Base-by-base conservation (phyloP, 495 filamentous ascomycete species). In the Neurospora sublineolata region DNA sequence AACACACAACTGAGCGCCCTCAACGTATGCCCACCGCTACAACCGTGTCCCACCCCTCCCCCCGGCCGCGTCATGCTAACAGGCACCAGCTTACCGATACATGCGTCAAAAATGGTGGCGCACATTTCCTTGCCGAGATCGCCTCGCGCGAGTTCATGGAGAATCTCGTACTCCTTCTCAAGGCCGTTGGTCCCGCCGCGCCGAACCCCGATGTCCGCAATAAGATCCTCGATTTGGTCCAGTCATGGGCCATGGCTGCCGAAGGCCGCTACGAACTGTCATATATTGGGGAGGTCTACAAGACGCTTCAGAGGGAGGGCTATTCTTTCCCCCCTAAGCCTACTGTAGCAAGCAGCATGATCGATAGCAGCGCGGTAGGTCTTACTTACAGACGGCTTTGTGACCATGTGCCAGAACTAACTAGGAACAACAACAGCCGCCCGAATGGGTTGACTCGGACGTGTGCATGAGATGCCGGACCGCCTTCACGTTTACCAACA, bases 61-160 rank as follows among this genome's bases (percentile, higher is more conserved):
- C 39, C 20, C 36, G 46, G 46, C 71, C 74, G 74, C 69, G 76
- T 40, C 7, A 68, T 7, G 70, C 67, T 75, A 20, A 71, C 72
- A 77, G 67, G 40, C 4, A 70, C 14, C 71, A 85, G 84, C 90
- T 99, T 72, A 97, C 94, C 38, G 95, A 99, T 83, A 98, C 95
- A 7, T 98, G 95, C 78, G 94, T 98, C 38, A 99, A 99, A 81
- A 99, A 99, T 82, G 95, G 95, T 33, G 95, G 95, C 60, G 88
- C 90, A n/a, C 95, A 99, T 81, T 99, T 99, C 77, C 88, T 99
- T 58, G 85, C 89, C 68, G 95, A 98, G 81, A 94, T 99, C 72
- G 94, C 95, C 16, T 97, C 94, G 3, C 88, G 94, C 71, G 95
- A 99, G 82, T 99, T 98, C 75, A 96, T 99, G 93, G 95, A 98